Percentiles rank a stretch among this genome's conserved stretches.
These are phyloP conservation scores for Clarireedia monteithiana DNA, from an alignment of 2,329 filamentous ascomycete genomes.

Conservation along the genomic window DNA sequence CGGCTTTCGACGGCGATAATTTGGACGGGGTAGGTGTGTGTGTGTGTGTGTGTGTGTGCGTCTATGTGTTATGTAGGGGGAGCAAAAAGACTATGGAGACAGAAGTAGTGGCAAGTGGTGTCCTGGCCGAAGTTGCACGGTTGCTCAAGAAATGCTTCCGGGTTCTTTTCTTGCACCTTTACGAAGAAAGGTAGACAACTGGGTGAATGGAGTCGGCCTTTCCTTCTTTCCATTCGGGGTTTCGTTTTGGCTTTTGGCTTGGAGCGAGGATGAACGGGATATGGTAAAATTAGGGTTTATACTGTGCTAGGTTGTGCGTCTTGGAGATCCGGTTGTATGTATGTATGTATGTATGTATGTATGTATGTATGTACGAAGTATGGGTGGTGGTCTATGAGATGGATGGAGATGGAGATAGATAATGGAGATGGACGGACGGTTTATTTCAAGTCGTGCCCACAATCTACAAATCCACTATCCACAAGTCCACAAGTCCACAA, in stretches of 20 bases:
- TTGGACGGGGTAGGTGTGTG: not conserved
- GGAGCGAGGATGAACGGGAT: not conserved
- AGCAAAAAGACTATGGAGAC: not conserved
- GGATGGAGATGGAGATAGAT: no score
- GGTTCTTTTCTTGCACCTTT: constrained; percentile 1
- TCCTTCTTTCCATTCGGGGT: not conserved
- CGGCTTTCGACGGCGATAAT: not conserved
- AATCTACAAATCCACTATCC: no score
- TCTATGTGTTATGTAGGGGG: no score
- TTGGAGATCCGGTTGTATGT: not conserved
- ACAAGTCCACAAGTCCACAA: no score
- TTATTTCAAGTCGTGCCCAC: no score
- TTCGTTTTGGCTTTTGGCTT: not conserved
- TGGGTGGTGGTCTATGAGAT: no score
- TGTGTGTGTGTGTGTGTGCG: no score
- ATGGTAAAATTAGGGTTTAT: not conserved
- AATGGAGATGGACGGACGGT: no score
- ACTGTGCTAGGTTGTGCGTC: not conserved
- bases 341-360: no score
- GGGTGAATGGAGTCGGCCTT: not conserved
- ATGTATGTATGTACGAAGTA: no score
- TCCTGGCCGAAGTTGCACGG: no score
- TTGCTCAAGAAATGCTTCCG: not conserved
- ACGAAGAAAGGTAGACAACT: not conserved
- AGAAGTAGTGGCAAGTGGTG: not conserved